Evolutionary conservation across 257 asterid genomes (phyloP).

Genomic region (Capsicum pubescens): DNA sequence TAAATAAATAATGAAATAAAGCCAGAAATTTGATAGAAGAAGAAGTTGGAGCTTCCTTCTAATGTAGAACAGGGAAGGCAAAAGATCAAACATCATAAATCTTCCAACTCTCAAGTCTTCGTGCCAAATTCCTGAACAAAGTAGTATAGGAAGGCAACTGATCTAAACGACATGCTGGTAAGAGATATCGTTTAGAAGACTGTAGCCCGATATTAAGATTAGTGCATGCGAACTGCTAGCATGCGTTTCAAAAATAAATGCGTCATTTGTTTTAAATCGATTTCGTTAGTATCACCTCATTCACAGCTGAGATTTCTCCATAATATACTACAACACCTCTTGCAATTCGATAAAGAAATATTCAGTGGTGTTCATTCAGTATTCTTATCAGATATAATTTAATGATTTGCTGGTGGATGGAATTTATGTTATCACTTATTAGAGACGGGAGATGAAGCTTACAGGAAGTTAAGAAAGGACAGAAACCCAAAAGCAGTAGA

Average conservation of each 20-base stretch:
- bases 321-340: neutral
- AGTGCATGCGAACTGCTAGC: neutral
- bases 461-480: slow-evolving; percentile 5
- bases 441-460: slow-evolving; percentile 8
- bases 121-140: slow-evolving; percentile 7
- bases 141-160: neutral
- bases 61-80: neutral
- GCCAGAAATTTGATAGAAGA: neutral
- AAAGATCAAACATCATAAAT: neutral
- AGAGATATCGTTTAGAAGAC: neutral
- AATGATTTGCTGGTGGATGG: neutral
- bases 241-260: neutral
- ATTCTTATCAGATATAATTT: neutral
- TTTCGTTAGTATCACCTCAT: neutral
- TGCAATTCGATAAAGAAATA: neutral
- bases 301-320: neutral
- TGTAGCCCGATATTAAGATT: neutral
- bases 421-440: neutral
- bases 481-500: slow-evolving; percentile 8
- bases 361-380: neutral
- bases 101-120: slow-evolving; percentile 7
- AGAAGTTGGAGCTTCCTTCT: neutral
- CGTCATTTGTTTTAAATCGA: neutral
- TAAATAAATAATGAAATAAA: neutral
- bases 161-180: neutral